Evolutionary conservation across 108 stramenopile species (phyloP).

Genomic region (Skeletonema tropicum): DNA sequence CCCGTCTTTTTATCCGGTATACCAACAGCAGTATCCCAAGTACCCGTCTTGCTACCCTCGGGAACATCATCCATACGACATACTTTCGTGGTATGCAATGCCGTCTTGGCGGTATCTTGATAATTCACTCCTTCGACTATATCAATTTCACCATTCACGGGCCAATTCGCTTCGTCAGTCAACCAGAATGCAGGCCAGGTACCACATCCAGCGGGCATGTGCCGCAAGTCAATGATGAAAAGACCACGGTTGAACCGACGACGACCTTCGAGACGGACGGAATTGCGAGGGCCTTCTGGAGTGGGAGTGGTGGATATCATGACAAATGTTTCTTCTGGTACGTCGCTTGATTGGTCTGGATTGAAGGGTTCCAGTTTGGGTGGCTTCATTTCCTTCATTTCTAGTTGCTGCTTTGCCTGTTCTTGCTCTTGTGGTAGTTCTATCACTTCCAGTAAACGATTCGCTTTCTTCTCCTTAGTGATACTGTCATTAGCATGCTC

Average conservation of each 20-base stretch:
- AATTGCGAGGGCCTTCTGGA: slow-evolving; percentile 71
- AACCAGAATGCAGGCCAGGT: slow-evolving; percentile 93
- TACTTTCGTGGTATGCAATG: slow-evolving; percentile 66
- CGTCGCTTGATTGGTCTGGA: slow-evolving; percentile 24
- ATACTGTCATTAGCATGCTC: neutral
- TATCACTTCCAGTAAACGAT: neutral
- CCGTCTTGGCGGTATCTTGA: slow-evolving; percentile 83
- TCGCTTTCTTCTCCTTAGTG: neutral
- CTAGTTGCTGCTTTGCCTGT: too few relatives aligned
- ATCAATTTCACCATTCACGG: slow-evolving; percentile 88
- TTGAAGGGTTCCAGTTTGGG: slow-evolving; percentile 51
- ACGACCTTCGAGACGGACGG: slow-evolving; percentile 79
- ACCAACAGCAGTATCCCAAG: slow-evolving; percentile 86
- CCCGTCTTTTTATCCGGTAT: slow-evolving; percentile 80
- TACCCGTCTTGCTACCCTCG: slow-evolving; percentile 73
- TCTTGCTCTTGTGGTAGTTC: neutral
- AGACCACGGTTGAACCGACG: slow-evolving; percentile 81
- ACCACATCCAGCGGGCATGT: slow-evolving; percentile 89
- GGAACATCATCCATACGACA: slow-evolving; percentile 62
- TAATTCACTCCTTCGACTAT: slow-evolving; percentile 89
- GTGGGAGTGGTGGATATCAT: slow-evolving; percentile 73
- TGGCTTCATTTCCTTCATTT: neutral
- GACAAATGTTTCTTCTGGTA: slow-evolving; percentile 71
- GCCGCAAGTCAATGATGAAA: slow-evolving; percentile 79
- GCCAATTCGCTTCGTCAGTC: slow-evolving; percentile 86